Conservation (phyloP, 148 eudicot genomes). For the Agrostemma githago region DNA sequence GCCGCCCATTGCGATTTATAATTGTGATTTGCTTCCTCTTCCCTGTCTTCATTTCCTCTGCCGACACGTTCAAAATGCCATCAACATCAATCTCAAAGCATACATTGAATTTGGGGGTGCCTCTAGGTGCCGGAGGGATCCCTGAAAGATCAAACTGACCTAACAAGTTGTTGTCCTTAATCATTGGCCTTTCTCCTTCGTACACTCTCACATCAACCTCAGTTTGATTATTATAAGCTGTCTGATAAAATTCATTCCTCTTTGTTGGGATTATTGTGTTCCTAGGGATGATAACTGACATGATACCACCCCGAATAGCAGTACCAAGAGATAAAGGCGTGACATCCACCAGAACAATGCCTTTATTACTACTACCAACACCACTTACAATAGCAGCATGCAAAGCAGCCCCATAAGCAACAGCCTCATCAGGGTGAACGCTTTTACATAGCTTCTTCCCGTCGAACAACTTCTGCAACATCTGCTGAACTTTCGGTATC, state of each 20-base stretch:
- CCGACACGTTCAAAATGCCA: conserved; percentile 20
- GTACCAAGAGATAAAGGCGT: conserved; percentile 10
- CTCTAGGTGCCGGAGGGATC: conserved; percentile 15
- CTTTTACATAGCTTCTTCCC: conserved; percentile 5
- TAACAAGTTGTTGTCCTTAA: conserved; percentile 17
- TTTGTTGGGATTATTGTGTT: conserved; percentile 11
- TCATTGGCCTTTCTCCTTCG: conserved; percentile 15
- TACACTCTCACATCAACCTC: background rate
- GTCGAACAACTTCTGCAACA: background rate
- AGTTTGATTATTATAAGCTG: background rate
- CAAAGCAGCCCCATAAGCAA: background rate
- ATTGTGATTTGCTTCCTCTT: conserved; percentile 9
- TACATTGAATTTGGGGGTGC: background rate
- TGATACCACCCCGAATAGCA: background rate
- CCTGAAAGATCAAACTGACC: background rate
- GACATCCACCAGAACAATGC: background rate
- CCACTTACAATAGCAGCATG: background rate
- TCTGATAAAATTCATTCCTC: background rate
- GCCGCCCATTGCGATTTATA: conserved; percentile 6
- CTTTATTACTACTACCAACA: background rate
- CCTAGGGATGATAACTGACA: conserved; percentile 9
- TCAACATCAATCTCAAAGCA: conserved; percentile 19
- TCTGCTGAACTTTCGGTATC: conserved; percentile 17
- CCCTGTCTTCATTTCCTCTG: conserved; percentile 1
- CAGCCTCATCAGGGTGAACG: conserved; percentile 1